These are phyloP conservation scores for Torulaspora delbrueckii DNA, from an alignment of 805 yeast species.

Conservation along the genomic window DNA sequence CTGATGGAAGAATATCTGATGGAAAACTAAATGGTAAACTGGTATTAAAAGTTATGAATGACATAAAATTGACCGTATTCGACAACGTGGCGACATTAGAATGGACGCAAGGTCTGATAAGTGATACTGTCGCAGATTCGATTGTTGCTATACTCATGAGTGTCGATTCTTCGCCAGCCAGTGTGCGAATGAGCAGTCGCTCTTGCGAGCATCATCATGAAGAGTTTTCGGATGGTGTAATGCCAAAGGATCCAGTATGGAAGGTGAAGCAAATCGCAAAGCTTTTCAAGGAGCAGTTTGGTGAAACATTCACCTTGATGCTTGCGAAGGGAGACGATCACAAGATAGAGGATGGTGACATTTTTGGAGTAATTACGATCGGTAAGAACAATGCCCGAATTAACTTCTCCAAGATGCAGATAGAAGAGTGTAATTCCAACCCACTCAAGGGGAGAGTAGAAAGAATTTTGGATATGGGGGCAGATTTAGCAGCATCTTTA, in stretches of 20 bases:
- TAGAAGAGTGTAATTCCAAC: constrained; percentile 61
- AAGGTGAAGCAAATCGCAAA: constrained; percentile 53
- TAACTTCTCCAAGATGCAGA: constrained; percentile 58
- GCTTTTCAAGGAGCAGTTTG: constrained; percentile 80
- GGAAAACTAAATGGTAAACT: constrained; percentile 37
- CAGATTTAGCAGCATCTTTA: constrained; percentile 79
- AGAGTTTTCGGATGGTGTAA: constrained; percentile 14
- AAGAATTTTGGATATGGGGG: constrained; percentile 72
- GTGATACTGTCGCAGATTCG: constrained; percentile 92
- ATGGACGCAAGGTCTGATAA: constrained; percentile 86
- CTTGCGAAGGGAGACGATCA: constrained; percentile 17
- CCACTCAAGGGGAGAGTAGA: constrained; percentile 79
- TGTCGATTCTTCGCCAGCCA: constrained; percentile 91
- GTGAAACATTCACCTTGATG: constrained; percentile 52
- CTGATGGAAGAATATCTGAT: constrained; percentile 1
- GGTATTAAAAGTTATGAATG: constrained; percentile 58
- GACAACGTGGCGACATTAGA: constrained; percentile 60
- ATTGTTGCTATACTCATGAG: constrained; percentile 85
- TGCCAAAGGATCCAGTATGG: constrained; percentile 23
- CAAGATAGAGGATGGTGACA: constrained; percentile 30
- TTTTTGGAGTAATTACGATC: constrained; percentile 56
- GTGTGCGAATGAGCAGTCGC: constrained; percentile 78
- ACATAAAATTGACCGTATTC: constrained; percentile 47
- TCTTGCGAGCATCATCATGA: constrained; percentile 43
- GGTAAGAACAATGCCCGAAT: constrained; percentile 74